Base-by-base conservation (phyloP, 2,329 filamentous ascomycete species). In the Trichoderma koningii region DNA sequence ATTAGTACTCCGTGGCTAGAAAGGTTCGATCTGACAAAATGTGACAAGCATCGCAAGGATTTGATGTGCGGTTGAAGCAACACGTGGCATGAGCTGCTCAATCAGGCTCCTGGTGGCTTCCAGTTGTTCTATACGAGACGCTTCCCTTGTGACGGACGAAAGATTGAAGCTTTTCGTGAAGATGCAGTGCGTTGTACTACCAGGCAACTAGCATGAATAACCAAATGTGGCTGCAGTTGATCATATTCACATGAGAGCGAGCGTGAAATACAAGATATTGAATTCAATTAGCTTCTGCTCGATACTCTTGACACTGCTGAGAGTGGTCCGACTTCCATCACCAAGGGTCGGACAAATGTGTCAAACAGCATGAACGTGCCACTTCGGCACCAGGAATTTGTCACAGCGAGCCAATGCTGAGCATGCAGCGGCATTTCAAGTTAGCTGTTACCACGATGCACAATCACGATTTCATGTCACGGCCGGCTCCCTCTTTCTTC, bases 61-160 rank as follows among this genome's bases (percentile, higher is more conserved):
- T 14, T 14, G 2, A n/a, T 9, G 21, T 3, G 44, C 6, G 14
- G 7, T 19, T 21, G 34, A 30, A 61, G 34, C 34, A 38, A 38
- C 14, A 12, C 50, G 47, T 44, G 34, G 34, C n/a, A 52, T 52
- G 30, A 23, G 34, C 34, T 7, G 34, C 12, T 38, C 12, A 38
- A 5, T 5, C 34, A 3, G 12, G 14, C 34, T 38, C 34, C 14
- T 14, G 15, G 15, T 44, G 34, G n/a, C 21, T 42, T n/a, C n/a
- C n/a, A n/a, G n/a, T n/a, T 19, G 28, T 45, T 52, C 42, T 41
- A 61, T 52, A 61, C 57, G 47, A 61, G 57, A 30, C 12, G 44
- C 19, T 14, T 42, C 23, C 28, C 19, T 26, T 45, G 50, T 52
- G 50, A 52, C 28, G 1, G 34, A 38, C 12, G 30, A 4, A 14